phyloP scores from a whole-genome alignment of 1,284 basidiomycete species.

The Inonotus hispidus region DNA sequence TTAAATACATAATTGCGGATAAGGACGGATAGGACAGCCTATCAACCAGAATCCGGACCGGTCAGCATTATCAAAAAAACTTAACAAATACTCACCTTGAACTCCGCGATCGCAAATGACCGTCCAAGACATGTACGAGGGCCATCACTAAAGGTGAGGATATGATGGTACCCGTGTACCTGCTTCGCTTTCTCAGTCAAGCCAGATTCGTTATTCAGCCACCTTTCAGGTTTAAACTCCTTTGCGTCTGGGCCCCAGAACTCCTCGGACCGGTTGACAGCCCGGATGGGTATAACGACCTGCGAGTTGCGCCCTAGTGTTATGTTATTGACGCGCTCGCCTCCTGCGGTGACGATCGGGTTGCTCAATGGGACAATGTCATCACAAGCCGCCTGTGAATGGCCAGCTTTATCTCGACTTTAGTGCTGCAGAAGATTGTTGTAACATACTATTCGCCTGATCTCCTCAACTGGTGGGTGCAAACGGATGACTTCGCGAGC shows the following conservation, averaged over 20 bases:
- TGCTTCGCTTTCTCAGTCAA: conserved; percentile 10
- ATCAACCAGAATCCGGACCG: not conserved
- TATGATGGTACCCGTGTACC: conserved; percentile 14
- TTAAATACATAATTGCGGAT: conserved; percentile 23
- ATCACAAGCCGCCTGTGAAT: conserved; percentile 11
- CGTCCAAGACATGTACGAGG: conserved; percentile 17
- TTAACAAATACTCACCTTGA: conserved; percentile 14
- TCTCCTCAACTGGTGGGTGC: conserved; percentile 27
- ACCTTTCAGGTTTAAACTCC: conserved; percentile 19
- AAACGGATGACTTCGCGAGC: conserved; percentile 25
- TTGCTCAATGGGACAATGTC: conserved; percentile 15
- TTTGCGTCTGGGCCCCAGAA: conserved; percentile 19
- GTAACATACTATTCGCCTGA: conserved; percentile 36
- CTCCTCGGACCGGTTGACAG: conserved; percentile 10
- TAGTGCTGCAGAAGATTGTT: not conserved
- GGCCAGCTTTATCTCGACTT: not conserved
- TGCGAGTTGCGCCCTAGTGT: not conserved
- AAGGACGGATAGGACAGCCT: conserved; percentile 19
- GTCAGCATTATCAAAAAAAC: not conserved
- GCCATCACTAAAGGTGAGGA: conserved; percentile 17
- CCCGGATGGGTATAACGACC: conserved; percentile 15
- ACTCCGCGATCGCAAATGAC: conserved; percentile 16
- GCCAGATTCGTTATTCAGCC: conserved; percentile 11
- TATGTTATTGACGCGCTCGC: not conserved
- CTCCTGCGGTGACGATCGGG: conserved; percentile 4